Evolutionary conservation across 2,329 filamentous ascomycete species (phyloP).

Genomic region (Xylariaceae sp.): DNA sequence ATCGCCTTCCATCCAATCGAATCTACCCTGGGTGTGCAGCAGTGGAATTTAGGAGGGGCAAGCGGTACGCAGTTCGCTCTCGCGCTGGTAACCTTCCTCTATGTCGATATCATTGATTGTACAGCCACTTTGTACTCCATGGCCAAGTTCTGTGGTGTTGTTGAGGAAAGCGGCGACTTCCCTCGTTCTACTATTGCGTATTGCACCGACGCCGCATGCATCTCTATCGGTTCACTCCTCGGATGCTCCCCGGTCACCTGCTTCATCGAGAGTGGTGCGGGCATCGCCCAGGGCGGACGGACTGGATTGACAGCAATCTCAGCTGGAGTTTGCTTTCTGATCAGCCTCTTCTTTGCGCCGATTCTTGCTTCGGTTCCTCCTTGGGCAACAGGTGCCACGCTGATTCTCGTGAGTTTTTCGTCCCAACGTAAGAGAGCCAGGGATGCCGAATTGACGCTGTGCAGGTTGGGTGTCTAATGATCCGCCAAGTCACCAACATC

Average conservation of each 20-base stretch:
- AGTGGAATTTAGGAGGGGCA: conserved; percentile 58
- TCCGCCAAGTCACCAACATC: conserved; percentile 67
- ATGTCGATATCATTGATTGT: conserved; percentile 75
- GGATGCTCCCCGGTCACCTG: conserved; percentile 69
- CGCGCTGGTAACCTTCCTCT: conserved; percentile 72
- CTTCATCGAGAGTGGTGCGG: conserved; percentile 72
- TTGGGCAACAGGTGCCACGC: conserved; percentile 71
- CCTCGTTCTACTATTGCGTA: conserved; percentile 80
- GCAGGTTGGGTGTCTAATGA: conserved; percentile 73
- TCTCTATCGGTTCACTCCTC: conserved; percentile 66
- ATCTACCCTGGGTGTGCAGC: conserved; percentile 57
- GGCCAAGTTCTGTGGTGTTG: conserved; percentile 67
- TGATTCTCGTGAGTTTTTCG: conserved; percentile 54
- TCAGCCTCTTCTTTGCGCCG: conserved; percentile 71
- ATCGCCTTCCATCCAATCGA: conserved; percentile 68
- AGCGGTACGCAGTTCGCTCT: conserved; percentile 61
- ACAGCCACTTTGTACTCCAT: conserved; percentile 79
- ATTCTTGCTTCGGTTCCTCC: conserved; percentile 74
- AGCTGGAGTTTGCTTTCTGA: conserved; percentile 65
- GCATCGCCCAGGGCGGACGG: conserved; percentile 70
- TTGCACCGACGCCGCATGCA: conserved; percentile 65
- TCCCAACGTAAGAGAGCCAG: background rate
- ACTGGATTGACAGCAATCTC: conserved; percentile 69
- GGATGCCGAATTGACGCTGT: background rate
- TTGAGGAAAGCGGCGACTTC: conserved; percentile 72